Evolutionary conservation across 2,329 filamentous ascomycete genomes (phyloP), one percentile per base, ranked within the genome.

Genomic region (Amphichorda felina): DNA sequence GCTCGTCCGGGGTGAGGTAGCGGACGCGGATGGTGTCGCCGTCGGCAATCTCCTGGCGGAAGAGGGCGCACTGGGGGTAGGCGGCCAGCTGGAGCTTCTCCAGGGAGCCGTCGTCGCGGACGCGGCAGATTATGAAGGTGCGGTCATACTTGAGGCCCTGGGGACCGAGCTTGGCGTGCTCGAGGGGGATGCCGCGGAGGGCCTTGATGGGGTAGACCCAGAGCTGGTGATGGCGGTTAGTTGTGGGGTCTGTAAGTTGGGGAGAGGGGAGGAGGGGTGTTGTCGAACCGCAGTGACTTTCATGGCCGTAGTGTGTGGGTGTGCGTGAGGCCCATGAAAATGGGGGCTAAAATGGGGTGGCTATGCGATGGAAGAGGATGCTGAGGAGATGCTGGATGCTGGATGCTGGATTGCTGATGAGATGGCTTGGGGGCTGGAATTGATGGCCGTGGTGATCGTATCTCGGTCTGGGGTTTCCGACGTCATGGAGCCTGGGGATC

Each of bases 161-260:
- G n/a, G 64, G 61, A 5, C 69, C 71, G 32, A 84, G 54, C n/a
- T 56, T 55, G 3, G 76, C 66, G 1, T 58, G 54, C 4, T 61
- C 40, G 22, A 85, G 57, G 14, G 64, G 54, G 36, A 79, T 70
- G 34, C 71, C 72, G 25, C 75, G 72, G n/a, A 85, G 66, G 7
- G 70, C 78, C 51, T 86, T 86, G 57, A 86, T 77, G 29, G 82
- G 80, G 52, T 86, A 84, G 33, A 81, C 66, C 54, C 78, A 82
- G 25, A 86, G 64, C 55, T 60, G 35, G 11, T 14, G 13, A 30
- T 30, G 35, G 16, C 16, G 19, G 17, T 13, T n/a, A 11, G 22
- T 35, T 21, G 26, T 21, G 14, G 17, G 26, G 21, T 28, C 10
- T 33, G 14, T 16, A 16, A 33, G 16, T 24, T 6, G 10, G 21